A percentile compares a stretch with the other conserved stretches of the same genome.
Evolutionary conservation across 2,329 filamentous ascomycete genomes (phyloP).

Genomic region (Talaromyces funiculosus): DNA sequence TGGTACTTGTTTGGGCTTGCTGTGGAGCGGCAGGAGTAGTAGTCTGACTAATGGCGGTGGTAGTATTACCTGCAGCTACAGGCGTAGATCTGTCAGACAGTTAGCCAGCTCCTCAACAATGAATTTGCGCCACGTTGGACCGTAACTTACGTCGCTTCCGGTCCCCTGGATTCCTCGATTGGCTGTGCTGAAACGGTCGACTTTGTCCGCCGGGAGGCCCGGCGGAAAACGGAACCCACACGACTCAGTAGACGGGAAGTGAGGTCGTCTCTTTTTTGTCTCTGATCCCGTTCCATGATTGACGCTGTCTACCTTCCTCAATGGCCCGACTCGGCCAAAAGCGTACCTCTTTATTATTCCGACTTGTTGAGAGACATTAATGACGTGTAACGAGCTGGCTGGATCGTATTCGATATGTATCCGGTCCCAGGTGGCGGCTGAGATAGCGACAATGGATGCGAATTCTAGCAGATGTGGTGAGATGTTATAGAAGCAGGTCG

Average conservation of each 20-base stretch:
- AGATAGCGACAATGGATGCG: not conserved
- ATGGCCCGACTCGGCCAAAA: not conserved
- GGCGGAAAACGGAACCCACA: conserved; percentile 12
- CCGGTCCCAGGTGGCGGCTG: not conserved
- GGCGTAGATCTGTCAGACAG: conserved; percentile 1
- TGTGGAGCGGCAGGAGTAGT: not conserved
- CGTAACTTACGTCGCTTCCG: conserved; percentile 6
- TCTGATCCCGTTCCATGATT: conserved; percentile 9
- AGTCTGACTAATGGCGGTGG: not conserved
- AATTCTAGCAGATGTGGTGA: not conserved
- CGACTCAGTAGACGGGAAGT: conserved; percentile 10
- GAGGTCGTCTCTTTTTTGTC: conserved; percentile 9
- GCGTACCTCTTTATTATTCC: not conserved
- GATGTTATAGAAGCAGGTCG: not conserved
- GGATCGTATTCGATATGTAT: not conserved
- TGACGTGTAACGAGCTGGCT: not conserved
- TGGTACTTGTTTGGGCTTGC: conserved; percentile 3
- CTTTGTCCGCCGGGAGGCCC: conserved; percentile 8
- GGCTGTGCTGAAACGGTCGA: conserved; percentile 1
- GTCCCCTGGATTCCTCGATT: not conserved
- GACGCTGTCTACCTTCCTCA: not conserved
- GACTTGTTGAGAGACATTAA: not conserved
- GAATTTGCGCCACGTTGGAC: not conserved
- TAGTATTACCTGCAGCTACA: not conserved
- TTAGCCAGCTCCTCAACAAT: not conserved